Evolutionary conservation across 257 asterid genomes (phyloP).

Genomic region (Solanum sejunctum): DNA sequence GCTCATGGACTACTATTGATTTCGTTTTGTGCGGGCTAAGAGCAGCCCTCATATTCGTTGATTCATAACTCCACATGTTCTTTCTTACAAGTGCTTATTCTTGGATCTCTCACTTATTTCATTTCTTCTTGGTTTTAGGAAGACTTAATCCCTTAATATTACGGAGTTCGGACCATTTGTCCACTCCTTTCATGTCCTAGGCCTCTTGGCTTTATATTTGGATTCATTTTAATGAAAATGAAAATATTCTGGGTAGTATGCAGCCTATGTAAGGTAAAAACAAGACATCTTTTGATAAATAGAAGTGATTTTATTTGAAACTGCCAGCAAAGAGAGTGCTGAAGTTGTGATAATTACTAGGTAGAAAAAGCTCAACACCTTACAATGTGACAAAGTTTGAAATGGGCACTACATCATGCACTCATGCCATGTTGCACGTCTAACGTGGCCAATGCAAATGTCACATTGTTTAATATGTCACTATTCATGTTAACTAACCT

Average conservation of each 20-base stretch:
- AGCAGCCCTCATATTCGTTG: neutral
- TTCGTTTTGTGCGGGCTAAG: neutral
- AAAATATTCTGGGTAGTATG: neutral
- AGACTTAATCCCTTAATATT: neutral
- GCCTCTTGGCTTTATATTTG: neutral
- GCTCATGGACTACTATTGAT: neutral
- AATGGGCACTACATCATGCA: neutral
- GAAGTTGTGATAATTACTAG: neutral
- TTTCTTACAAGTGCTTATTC: neutral
- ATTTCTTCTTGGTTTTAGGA: neutral
- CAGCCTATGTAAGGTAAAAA: neutral
- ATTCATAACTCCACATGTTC: neutral
- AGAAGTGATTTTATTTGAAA: neutral
- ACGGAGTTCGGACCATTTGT: neutral
- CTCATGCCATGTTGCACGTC: neutral
- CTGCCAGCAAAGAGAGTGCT: neutral
- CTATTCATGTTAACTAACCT: neutral
- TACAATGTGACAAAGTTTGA: neutral
- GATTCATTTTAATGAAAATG: neutral
- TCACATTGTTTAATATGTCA: neutral
- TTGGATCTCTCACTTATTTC: neutral
- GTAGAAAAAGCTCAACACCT: neutral
- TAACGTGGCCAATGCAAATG: neutral
- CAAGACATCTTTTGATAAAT: neutral
- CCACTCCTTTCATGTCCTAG: neutral